Evolutionary conservation across 2,329 filamentous ascomycete species (phyloP), one percentile per base, ranked within the genome.

Genomic region (Pseudopithomyces maydicus): DNA sequence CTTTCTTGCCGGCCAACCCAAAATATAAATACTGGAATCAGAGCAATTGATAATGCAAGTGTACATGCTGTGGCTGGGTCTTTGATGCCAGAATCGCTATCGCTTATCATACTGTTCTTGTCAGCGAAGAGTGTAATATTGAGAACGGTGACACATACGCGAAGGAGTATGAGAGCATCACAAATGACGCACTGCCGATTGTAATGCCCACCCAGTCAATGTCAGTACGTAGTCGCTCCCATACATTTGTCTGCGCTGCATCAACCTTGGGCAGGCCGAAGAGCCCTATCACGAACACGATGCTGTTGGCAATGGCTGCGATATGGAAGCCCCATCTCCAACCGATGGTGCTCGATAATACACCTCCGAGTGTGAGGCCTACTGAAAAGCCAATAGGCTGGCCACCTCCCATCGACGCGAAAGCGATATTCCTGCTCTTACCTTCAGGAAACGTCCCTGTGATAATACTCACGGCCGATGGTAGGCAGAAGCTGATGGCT

Each of bases 131-230:
- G 7, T 15, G 3, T 39, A 33, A 4, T 11, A 8, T 20, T 4
- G n/a, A 3, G 8, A 3, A 19, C 26, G n/a, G 29, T 33, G 3
- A 2, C 48, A 77, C 80, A 73, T 64, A 82, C 80, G 81, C 81
- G n/a, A 85, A 73, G n/a, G 81, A 76, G 65, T 85, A 84, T 2
- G 79, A 82, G 2, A 84, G 73, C 57, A 84, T 71, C 0, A 79
- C 82, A 19, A 85, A 68, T 23, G 76, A 80, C 1, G 77, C 70
- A 58, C 77, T 81, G 3, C 79, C 79, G 23, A 84, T 72, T 0
- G 74, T 20, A 6, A 80, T 80, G 0, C 82, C 83, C 33, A 82
- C 65, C 83, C 82, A 85, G 57, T 85, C 83, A 42, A 85, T 81
- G 3, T 84, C 80, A 0, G 64, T 73, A 26, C 61, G 66, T n/a